A percentile compares a stretch with the other conserved stretches of the same genome.
Conservation (phyloP, 768 basidiomycete species). For the Agaricus subrufescens region DNA sequence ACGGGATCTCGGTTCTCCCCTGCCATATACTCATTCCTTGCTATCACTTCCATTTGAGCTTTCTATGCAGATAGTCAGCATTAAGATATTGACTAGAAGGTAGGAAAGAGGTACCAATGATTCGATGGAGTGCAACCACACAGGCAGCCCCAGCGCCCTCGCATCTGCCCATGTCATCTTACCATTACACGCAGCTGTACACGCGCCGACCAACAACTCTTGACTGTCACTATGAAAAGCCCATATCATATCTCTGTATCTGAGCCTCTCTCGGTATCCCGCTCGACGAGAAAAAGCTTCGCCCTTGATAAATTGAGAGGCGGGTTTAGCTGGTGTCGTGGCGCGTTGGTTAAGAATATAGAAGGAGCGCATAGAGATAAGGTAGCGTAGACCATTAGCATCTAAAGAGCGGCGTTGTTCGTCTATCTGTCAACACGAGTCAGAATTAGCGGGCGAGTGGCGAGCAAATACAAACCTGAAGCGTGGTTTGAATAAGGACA, state of each 20-base stretch:
- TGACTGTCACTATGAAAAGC: constrained; percentile 96
- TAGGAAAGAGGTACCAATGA: constrained; percentile 52
- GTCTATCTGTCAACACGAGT: constrained; percentile 55
- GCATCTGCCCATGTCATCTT: constrained; percentile 93
- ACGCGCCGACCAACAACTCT: constrained; percentile 70
- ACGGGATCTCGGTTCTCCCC: constrained; percentile 87
- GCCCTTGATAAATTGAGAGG: constrained; percentile 42
- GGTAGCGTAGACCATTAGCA: constrained; percentile 87
- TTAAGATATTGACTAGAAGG: neutral
- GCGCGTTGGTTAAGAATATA: constrained; percentile 76
- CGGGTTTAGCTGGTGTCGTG: constrained; percentile 25
- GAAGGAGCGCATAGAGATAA: constrained; percentile 90
- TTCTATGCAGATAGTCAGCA: constrained; percentile 40
- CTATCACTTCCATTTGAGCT: constrained; percentile 80
- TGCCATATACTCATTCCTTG: constrained; percentile 89
- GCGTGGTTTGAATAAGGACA: constrained; percentile 80
- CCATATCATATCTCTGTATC: constrained; percentile 95
- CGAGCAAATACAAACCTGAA: constrained; percentile 54
- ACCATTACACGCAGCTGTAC: constrained; percentile 65
- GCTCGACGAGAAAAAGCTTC: constrained; percentile 38
- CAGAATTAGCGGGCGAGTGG: neutral
- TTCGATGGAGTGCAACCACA: constrained; percentile 84
- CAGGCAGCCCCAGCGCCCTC: constrained; percentile 74
- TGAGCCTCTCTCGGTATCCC: constrained; percentile 68
- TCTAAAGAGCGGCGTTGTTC: constrained; percentile 90